These are phyloP conservation scores for Populus trichocarpa DNA, from an alignment of 441 rosid species.

Conservation along the genomic window DNA sequence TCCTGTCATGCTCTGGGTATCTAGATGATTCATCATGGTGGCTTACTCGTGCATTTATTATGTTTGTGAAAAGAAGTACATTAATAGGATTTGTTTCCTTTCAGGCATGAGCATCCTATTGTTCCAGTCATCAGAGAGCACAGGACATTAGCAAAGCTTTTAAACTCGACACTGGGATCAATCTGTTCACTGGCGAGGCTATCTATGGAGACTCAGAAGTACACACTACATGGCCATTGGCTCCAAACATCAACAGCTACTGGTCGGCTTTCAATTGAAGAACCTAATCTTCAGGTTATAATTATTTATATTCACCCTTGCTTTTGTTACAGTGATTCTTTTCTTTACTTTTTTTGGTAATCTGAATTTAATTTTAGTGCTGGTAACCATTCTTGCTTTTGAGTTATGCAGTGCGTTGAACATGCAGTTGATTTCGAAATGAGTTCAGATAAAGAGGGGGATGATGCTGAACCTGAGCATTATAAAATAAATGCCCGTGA, in stretches of 20 bases:
- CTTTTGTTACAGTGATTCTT: not conserved
- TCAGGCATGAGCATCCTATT: slow-evolving; percentile 91
- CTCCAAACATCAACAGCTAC: slow-evolving; percentile 98
- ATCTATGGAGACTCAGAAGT: slow-evolving; percentile 62
- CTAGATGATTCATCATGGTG: not conserved
- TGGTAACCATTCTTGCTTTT: slow-evolving; percentile 22
- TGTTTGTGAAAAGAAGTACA: not conserved
- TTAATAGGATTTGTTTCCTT: slow-evolving; percentile 28
- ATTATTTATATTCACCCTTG: not conserved
- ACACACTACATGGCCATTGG: slow-evolving; percentile 90
- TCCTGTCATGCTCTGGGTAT: not conserved
- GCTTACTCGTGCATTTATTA: not conserved
- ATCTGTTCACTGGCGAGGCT: slow-evolving; percentile 82
- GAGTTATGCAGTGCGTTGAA: slow-evolving; percentile 85
- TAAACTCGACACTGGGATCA: slow-evolving; percentile 87
- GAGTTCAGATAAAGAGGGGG: slow-evolving; percentile 40
- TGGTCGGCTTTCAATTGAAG: slow-evolving; percentile 75
- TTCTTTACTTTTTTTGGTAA: not conserved
- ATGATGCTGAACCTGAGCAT: slow-evolving; percentile 32
- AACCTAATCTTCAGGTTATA: slow-evolving; percentile 94
- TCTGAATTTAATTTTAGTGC: not conserved
- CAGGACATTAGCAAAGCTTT: slow-evolving; percentile 85
- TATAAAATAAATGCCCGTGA: slow-evolving; percentile 84
- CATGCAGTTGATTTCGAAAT: slow-evolving; percentile 71
- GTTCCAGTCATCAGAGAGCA: slow-evolving; percentile 92